phyloP scores from a whole-genome alignment of 257 asterid genomes.

The Ilex asprella region DNA sequence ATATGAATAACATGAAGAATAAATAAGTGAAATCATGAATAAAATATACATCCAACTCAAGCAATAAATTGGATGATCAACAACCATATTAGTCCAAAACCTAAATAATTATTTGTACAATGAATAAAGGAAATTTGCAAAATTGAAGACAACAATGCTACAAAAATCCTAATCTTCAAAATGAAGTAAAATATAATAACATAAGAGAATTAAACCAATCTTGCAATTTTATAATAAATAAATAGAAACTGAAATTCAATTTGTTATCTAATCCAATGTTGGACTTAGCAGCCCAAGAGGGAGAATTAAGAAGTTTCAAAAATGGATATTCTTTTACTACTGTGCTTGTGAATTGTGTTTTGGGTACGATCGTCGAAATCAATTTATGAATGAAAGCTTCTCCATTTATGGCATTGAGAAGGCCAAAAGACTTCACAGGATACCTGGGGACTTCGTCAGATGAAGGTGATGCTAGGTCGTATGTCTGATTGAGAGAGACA shows the following conservation, averaged over 20 bases:
- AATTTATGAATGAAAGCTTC: slow-evolving; percentile 21
- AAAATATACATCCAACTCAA: not conserved
- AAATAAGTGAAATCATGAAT: not conserved
- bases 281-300: slow-evolving; percentile 4
- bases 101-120: no score
- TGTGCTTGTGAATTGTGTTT: not conserved
- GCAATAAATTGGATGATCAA: no score
- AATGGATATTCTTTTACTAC: slow-evolving; percentile 4
- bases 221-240: not conserved
- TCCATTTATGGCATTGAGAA: slow-evolving; percentile 9
- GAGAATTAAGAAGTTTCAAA: slow-evolving; percentile 7
- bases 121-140: no score
- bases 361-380: slow-evolving; percentile 12
- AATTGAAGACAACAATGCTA: no score
- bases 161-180: slow-evolving; percentile 13
- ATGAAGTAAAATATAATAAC: not conserved
- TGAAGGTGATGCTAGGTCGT: no score
- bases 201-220: not conserved
- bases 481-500: no score
- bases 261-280: not conserved
- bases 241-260: slow-evolving; percentile 19
- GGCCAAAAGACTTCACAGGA: no score
- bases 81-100: not conserved
- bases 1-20: no score
- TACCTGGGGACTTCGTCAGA: no score